Evolutionary conservation across 169 alveolate species (phyloP).

Genomic region (Eimeria necatrix): DNA sequence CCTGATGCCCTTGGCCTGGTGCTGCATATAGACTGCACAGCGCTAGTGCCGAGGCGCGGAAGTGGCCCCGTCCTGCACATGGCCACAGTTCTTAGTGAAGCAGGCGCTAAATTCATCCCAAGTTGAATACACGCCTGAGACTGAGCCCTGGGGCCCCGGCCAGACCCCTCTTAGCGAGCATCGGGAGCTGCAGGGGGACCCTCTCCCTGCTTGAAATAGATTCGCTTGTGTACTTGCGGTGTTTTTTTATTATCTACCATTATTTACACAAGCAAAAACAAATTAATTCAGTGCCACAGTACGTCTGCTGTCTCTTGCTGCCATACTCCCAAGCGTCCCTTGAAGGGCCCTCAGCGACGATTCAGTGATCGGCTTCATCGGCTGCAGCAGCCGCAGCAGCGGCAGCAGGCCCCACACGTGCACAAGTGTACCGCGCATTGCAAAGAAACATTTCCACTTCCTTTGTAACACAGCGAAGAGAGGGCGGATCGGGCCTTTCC

Average conservation of each 20-base stretch:
- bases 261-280: background rate
- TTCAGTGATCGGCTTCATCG: background rate
- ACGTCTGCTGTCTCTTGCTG: too few relatives aligned
- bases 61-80: background rate
- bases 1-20: too few relatives aligned
- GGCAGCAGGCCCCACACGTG: slow-evolving; percentile 1
- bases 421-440: background rate
- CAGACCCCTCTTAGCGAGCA: background rate
- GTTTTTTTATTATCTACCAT: background rate
- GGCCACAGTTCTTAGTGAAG: background rate
- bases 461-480: background rate
- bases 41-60: background rate
- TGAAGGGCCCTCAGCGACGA: too few relatives aligned
- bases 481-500: background rate
- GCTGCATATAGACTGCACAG: background rate
- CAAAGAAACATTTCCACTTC: background rate
- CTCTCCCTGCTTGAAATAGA: background rate
- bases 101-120: background rate
- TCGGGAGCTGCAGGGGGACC: background rate
- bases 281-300: too few relatives aligned
- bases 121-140: background rate
- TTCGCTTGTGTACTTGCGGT: too few relatives aligned
- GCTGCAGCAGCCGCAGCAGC: background rate
- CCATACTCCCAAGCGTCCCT: too few relatives aligned
- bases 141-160: background rate